Conservation (phyloP, 805 yeast species). For the Barnettozyma wickerhamii region DNA sequence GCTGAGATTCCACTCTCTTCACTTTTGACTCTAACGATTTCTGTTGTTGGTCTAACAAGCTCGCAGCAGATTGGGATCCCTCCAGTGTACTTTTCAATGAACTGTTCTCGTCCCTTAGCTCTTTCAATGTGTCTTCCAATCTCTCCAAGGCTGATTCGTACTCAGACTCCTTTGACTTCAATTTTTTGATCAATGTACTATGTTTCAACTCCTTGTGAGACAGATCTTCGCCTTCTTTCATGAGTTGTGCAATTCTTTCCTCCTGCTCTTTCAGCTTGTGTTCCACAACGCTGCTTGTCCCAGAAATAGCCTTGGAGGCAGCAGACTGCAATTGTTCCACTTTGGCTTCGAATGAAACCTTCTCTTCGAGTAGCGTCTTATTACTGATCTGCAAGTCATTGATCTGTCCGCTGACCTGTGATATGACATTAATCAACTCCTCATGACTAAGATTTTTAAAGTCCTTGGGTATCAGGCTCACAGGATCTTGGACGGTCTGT, state of each 20-base stretch:
- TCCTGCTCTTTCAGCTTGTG: conserved; percentile 41
- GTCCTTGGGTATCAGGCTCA: conserved; percentile 10
- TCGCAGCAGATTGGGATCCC: conserved; percentile 23
- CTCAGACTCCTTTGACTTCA: conserved; percentile 44
- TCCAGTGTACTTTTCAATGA: conserved; percentile 24
- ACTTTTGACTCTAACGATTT: conserved; percentile 21
- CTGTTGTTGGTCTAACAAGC: conserved; percentile 20
- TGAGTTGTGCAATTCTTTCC: conserved; percentile 54
- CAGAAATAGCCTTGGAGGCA: not conserved
- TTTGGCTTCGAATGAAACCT: conserved; percentile 20
- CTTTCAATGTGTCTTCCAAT: conserved; percentile 10
- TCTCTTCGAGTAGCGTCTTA: conserved; percentile 18
- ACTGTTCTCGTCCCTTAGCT: conserved; percentile 23
- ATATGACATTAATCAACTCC: conserved; percentile 14
- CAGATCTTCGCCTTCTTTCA: conserved; percentile 72
- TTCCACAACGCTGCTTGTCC: conserved; percentile 17
- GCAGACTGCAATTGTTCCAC: conserved; percentile 8
- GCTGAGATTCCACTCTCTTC: conserved; percentile 17
- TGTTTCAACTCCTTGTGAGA: conserved; percentile 67
- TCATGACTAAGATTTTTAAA: conserved; percentile 12
- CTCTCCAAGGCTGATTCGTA: conserved; percentile 31
- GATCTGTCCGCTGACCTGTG: conserved; percentile 14
- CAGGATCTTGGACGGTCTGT: not conserved
- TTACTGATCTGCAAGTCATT: conserved; percentile 14
- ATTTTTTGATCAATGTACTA: conserved; percentile 59